Percentiles rank a stretch among this genome's conserved stretches.
phyloP scores from a whole-genome alignment of 441 rosid genomes.

The Syzygium malaccense region DNA sequence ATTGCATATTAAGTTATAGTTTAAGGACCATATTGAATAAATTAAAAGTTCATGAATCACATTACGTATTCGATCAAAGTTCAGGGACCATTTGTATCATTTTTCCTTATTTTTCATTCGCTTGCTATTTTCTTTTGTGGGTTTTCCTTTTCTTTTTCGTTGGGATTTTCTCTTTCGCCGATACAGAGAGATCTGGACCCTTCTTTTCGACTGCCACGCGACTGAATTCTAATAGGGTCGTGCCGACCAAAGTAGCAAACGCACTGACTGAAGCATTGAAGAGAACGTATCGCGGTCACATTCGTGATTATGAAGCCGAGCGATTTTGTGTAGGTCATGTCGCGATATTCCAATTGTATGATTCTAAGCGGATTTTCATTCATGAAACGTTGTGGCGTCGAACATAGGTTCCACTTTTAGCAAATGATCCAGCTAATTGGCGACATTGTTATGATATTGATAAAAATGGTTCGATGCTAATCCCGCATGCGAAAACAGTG shows the following conservation, averaged over 20 bases:
- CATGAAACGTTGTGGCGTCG: accelerated
- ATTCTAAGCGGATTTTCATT: background rate
- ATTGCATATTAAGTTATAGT: too few relatives aligned
- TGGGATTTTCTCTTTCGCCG: accelerated
- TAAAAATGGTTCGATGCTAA: background rate
- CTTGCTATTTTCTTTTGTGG: background rate
- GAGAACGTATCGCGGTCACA: background rate
- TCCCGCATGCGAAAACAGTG: too few relatives aligned
- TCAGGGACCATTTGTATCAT: too few relatives aligned
- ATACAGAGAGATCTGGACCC: background rate
- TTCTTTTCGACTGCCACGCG: background rate
- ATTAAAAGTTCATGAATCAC: too few relatives aligned
- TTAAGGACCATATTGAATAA: too few relatives aligned
- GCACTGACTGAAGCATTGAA: accelerated
- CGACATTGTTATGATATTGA: background rate
- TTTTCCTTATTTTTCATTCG: background rate
- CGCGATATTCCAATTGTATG: too few relatives aligned
- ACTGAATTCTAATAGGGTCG: background rate
- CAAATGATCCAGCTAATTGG: accelerated
- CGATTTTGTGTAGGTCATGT: too few relatives aligned
- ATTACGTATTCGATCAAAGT: too few relatives aligned
- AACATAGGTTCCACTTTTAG: background rate
- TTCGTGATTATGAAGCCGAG: accelerated
- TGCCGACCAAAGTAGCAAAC: background rate
- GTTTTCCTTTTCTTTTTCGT: background rate